These are phyloP conservation scores for Lactarius trivialis DNA, from an alignment of 768 basidiomycete genomes.

Conservation along the genomic window DNA sequence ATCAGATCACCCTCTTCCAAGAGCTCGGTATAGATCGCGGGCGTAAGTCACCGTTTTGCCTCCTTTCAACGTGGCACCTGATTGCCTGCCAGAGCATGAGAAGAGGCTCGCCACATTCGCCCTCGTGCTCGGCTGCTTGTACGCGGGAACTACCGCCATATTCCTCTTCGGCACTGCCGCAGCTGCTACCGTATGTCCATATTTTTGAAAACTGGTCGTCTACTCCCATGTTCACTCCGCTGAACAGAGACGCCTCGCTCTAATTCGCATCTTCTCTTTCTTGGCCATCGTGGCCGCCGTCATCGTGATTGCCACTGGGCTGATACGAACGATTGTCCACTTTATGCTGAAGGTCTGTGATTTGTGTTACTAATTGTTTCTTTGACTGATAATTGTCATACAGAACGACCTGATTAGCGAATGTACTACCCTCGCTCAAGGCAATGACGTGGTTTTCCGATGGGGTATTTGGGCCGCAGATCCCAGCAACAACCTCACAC, in stretches of 20 bases:
- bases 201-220: background rate
- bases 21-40: constrained; percentile 41
- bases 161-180: constrained; percentile 51
- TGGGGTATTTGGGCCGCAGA: constrained; percentile 30
- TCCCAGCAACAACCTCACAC: constrained; percentile 22
- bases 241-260: constrained; percentile 42
- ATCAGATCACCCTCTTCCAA: constrained; percentile 57
- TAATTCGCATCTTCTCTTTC: constrained; percentile 53
- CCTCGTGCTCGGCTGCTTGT: constrained; percentile 55
- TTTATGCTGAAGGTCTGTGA: constrained; percentile 56
- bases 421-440: constrained; percentile 40
- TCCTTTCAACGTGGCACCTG: background rate
- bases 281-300: constrained; percentile 42
- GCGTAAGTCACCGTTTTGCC: constrained; percentile 36
- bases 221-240: background rate
- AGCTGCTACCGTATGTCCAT: constrained; percentile 41
- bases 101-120: constrained; percentile 47
- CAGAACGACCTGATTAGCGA: constrained; percentile 54
- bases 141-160: constrained; percentile 43
- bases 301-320: constrained; percentile 43
- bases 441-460: constrained; percentile 29
- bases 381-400: background rate
- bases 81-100: constrained; percentile 32
- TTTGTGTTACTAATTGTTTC: background rate
- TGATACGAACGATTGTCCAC: constrained; percentile 56